phyloP scores from a whole-genome alignment of 202 grass and related monocot genomes.

The Panicum virgatum region DNA sequence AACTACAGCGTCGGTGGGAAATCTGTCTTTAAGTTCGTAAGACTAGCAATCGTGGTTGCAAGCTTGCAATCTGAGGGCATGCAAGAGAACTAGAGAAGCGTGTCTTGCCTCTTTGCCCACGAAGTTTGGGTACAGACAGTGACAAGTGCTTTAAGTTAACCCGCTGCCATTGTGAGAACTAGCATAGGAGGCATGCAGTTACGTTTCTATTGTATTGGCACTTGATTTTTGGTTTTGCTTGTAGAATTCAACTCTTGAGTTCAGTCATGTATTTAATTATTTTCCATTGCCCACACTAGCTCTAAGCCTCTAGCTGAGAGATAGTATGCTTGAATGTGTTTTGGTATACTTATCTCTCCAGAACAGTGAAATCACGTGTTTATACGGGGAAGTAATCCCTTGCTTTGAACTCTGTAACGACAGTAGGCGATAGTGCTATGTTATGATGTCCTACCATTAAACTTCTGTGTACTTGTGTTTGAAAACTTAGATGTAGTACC shows the following conservation, averaged over 20 bases:
- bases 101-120: background rate
- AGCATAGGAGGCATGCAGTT: background rate
- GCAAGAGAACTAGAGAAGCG: background rate
- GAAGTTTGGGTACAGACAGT: background rate
- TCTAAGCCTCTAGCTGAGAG: background rate
- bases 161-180: background rate
- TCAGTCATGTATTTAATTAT: background rate
- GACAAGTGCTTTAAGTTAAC: background rate
- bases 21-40: background rate
- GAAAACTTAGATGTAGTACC: background rate
- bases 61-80: background rate
- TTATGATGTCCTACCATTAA: background rate
- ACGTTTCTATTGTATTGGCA: background rate
- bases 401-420: background rate
- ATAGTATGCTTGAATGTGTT: background rate
- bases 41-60: background rate
- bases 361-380: background rate
- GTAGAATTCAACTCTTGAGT: background rate
- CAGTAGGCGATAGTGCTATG: background rate
- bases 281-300: background rate
- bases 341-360: background rate
- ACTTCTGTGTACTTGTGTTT: conserved; percentile 12
- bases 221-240: background rate
- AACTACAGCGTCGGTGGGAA: background rate
- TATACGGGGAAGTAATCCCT: background rate